A percentile compares a stretch with the other conserved stretches of the same genome.
Evolutionary conservation across 2,329 filamentous ascomycete genomes (phyloP).

Genomic region (Chaetomium globosum): DNA sequence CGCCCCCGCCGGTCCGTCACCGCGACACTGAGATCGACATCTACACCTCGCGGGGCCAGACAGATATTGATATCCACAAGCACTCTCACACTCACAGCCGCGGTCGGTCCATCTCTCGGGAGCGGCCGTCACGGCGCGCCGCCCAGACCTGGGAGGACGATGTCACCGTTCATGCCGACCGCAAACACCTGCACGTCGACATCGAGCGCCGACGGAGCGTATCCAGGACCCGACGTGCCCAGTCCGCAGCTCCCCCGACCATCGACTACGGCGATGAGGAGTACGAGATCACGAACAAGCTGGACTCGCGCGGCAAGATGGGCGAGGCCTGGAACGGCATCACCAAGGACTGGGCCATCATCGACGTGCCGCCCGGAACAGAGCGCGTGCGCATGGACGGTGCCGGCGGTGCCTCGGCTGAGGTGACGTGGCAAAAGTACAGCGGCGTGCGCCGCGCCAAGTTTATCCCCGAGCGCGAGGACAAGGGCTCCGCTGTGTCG

Average conservation of each 20-base stretch:
- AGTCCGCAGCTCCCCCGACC: slow-evolving; percentile 53
- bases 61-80: slow-evolving; percentile 58
- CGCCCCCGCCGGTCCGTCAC: slow-evolving; percentile 50
- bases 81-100: slow-evolving; percentile 46
- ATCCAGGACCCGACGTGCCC: slow-evolving; percentile 52
- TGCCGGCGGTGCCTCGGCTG: slow-evolving; percentile 71
- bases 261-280: slow-evolving; percentile 66
- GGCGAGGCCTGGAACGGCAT: slow-evolving; percentile 75
- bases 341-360: slow-evolving; percentile 76
- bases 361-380: slow-evolving; percentile 83
- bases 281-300: slow-evolving; percentile 59
- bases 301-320: slow-evolving; percentile 64
- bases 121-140: slow-evolving; percentile 47
- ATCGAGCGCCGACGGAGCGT: slow-evolving; percentile 44
- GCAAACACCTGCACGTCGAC: slow-evolving; percentile 51
- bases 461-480: slow-evolving; percentile 70
- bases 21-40: slow-evolving; percentile 66
- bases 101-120: slow-evolving; percentile 44
- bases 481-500: slow-evolving; percentile 39
- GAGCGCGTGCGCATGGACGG: slow-evolving; percentile 83
- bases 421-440: slow-evolving; percentile 78
- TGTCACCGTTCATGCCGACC: slow-evolving; percentile 63
- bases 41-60: slow-evolving; percentile 55
- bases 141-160: slow-evolving; percentile 59
- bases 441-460: slow-evolving; percentile 75